Evolutionary conservation across 768 basidiomycete species (phyloP).

Genomic region (Russula sp.): DNA sequence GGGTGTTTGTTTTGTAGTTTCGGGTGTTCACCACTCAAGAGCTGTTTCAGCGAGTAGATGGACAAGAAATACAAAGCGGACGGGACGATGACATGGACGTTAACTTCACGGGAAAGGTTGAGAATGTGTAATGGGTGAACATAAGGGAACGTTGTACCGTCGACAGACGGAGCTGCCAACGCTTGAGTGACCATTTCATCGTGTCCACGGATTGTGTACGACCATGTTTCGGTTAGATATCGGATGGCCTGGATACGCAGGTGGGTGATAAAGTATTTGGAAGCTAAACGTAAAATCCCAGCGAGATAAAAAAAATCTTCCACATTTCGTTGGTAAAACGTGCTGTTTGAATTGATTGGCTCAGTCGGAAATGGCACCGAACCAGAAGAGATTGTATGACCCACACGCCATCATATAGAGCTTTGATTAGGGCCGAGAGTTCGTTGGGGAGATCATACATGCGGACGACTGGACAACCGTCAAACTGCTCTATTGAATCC

Average conservation of each 20-base stretch:
- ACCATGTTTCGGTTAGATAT: constrained; percentile 44
- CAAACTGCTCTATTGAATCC: constrained; percentile 30
- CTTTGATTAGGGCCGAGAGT: constrained; percentile 43
- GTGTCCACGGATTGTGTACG: constrained; percentile 46
- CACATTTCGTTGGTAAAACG: constrained; percentile 33
- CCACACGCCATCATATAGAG: constrained; percentile 52
- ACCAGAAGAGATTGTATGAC: constrained; percentile 24
- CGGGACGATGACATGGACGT: constrained; percentile 41
- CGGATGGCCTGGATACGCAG: constrained; percentile 46
- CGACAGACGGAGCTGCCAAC: constrained; percentile 34
- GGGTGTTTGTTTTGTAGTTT: constrained; percentile 44
- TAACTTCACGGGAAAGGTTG: constrained; percentile 45
- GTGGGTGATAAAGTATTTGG: constrained; percentile 50
- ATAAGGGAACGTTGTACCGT: constrained; percentile 47
- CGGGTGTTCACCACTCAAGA: constrained; percentile 44
- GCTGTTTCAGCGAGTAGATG: constrained; percentile 43
- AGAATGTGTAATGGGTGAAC: constrained; percentile 53
- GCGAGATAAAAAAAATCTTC: constrained; percentile 52
- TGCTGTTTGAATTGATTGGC: constrained; percentile 25
- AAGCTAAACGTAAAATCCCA: constrained; percentile 49
- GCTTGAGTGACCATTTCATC: constrained; percentile 49
- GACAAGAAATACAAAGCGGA: constrained; percentile 53
- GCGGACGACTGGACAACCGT: constrained; percentile 43
- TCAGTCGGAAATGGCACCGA: background rate
- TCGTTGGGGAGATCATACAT: constrained; percentile 48